Evolutionary conservation across 2,329 filamentous ascomycete species (phyloP), one percentile per base, ranked within the genome.

Genomic region (Talaromyces pinophilus): DNA sequence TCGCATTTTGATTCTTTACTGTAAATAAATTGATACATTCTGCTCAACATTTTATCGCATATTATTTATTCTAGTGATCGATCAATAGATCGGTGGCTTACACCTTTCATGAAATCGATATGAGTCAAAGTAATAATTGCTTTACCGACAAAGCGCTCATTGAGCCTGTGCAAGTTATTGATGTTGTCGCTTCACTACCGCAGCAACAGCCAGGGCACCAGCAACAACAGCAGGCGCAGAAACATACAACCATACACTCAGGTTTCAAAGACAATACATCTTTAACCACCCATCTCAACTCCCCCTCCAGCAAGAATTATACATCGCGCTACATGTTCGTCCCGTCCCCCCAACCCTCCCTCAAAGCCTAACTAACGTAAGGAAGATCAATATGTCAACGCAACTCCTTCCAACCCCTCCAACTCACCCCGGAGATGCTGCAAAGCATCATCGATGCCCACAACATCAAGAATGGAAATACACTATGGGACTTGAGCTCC

Each of bases 341-440:
- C 25, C 7, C 30, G 25, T 25, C 22, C n/a, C 33, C 22, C n/a
- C 8, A 48, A 7, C 33, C n/a, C 40, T 59, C n/a, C 13, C 1
- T 15, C 25, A 25, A 71, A 38, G 19, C 70, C 66, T 2, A n/a
- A 8, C 57, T 5, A 25, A 8, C 59, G 60, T 64, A 64, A 33
- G 25, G 30, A 4, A 75, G 72, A 69, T 75, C 73, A 17, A 70
- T 75, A 60, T 70, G 67, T 48, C 73, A 75, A 55, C 57, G 52
- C 13, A 74, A 72, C 38, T 74, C 73, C 0, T 74, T 71, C 69
- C 65, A 69, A n/a, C 70, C 72, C 3, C 65, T 75, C 13, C 70
- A 73, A n/a, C 66, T 72, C 15, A 74, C 67, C 0, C 60, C 59
- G 17, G 55, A 69, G 0, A 73, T 76, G 69, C 67, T 76, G 15